Evolutionary conservation across 805 yeast genomes (phyloP).

Genomic region (Starmerella tilneyi): DNA sequence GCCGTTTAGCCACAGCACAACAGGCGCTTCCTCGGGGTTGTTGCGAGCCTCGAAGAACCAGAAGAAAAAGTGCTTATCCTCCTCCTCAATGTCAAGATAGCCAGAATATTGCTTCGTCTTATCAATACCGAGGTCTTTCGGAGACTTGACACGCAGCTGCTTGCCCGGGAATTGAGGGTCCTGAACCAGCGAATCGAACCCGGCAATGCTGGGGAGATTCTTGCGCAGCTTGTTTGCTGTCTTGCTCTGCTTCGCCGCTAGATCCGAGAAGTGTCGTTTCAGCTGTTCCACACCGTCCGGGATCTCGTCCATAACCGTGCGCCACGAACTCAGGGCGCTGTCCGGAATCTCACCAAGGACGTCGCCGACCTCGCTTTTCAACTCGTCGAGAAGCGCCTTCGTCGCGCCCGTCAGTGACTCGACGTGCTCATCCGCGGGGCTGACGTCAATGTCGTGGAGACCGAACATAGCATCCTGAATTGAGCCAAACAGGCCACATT

Average conservation of each 20-base stretch:
- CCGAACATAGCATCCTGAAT: conserved; percentile 18
- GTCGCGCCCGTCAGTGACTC: conserved; percentile 10
- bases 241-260: conserved; percentile 13
- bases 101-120: conserved; percentile 69
- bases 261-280: conserved; percentile 20
- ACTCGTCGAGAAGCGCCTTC: conserved; percentile 26
- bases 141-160: conserved; percentile 54
- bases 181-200: conserved; percentile 14
- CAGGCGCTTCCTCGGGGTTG: conserved; percentile 80
- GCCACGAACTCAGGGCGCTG: conserved; percentile 29
- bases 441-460: conserved; percentile 4
- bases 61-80: conserved; percentile 70
- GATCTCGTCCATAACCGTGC: conserved; percentile 26
- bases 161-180: conserved; percentile 20
- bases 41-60: conserved; percentile 82
- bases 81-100: conserved; percentile 61
- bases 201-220: conserved; percentile 11
- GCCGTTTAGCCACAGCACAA: conserved; percentile 85
- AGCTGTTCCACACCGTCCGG: conserved; percentile 27
- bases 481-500: conserved; percentile 19
- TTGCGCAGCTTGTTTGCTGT: conserved; percentile 4
- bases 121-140: conserved; percentile 67
- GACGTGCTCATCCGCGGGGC: conserved; percentile 20
- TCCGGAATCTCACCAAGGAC: conserved; percentile 26
- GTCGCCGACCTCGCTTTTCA: conserved; percentile 18